phyloP scores from a whole-genome alignment of 495 filamentous ascomycete species.

The Penicillium psychrofluorescens region DNA sequence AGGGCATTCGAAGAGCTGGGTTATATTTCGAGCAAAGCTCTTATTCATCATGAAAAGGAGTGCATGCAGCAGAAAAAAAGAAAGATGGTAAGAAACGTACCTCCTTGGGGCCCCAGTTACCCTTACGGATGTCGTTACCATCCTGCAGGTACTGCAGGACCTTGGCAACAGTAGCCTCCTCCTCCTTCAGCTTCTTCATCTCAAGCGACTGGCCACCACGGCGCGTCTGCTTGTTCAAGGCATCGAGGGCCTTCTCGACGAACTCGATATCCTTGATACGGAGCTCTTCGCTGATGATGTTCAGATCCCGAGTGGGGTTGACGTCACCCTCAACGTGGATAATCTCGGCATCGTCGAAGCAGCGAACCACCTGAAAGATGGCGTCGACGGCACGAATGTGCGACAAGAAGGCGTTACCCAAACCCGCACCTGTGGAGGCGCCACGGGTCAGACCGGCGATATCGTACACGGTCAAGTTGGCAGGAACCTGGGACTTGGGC shows the following conservation, averaged over 20 bases:
- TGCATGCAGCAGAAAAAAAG: constrained; percentile 11
- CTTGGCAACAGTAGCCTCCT: constrained; percentile 87
- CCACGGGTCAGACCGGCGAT: constrained; percentile 96
- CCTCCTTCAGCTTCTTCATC: constrained; percentile 96
- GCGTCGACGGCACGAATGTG: constrained; percentile 99
- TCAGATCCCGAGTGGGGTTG: constrained; percentile 85
- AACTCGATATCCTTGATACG: constrained; percentile 99
- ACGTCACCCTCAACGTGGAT: constrained; percentile 99
- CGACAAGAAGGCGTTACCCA: constrained; percentile 96
- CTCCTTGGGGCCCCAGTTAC: constrained; percentile 89
- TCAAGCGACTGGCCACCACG: constrained; percentile 93
- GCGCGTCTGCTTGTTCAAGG: constrained; percentile 82
- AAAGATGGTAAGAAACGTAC: constrained; percentile 47
- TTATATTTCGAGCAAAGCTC: constrained; percentile 92
- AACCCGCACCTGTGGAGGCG: constrained; percentile 93
- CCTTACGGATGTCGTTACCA: constrained; percentile 88
- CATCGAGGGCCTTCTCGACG: constrained; percentile 87
- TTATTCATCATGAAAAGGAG: constrained; percentile 82
- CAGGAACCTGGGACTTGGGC: constrained; percentile 90
- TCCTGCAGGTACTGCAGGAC: constrained; percentile 72
- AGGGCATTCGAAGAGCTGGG: constrained; percentile 98
- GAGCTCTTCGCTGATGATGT: constrained; percentile 95
- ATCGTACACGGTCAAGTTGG: constrained; percentile 98
- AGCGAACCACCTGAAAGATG: constrained; percentile 98
- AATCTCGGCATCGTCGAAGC: constrained; percentile 99